Conservation (phyloP, 257 asterid genomes). For the Ilex aquifolium region DNA sequence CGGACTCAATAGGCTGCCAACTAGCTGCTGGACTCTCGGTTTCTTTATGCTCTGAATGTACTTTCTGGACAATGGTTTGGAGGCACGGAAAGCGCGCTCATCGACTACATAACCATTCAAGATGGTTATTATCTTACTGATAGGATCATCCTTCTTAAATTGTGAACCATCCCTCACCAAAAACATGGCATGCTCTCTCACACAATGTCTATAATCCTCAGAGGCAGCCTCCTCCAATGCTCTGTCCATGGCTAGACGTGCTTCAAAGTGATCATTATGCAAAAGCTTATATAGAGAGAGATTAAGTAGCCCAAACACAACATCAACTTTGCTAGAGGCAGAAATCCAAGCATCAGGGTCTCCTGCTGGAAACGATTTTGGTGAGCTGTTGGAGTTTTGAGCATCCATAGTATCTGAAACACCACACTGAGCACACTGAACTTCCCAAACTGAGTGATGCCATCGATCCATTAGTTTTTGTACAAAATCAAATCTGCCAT, state of each 20-base stretch:
- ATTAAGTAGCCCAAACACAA: constrained; percentile 37
- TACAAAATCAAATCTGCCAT: constrained; percentile 20
- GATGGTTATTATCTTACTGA: constrained; percentile 8
- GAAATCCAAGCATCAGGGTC: constrained; percentile 26
- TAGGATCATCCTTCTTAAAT: constrained; percentile 1
- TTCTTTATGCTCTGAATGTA: constrained; percentile 30
- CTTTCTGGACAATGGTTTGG: constrained; percentile 29
- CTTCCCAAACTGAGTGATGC: constrained; percentile 21
- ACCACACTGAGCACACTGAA: constrained; percentile 8
- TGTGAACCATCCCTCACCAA: constrained; percentile 15
- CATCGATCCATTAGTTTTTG: constrained; percentile 38
- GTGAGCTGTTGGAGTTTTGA: constrained; percentile 8
- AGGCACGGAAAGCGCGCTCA: constrained; percentile 18
- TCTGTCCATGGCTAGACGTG: constrained; percentile 26
- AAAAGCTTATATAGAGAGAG: constrained; percentile 31
- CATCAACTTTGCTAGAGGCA: constrained; percentile 17
- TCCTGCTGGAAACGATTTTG: constrained; percentile 16
- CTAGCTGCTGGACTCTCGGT: constrained; percentile 30
- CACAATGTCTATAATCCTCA: constrained; percentile 33
- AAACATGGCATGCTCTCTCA: constrained; percentile 32
- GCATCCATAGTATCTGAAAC: constrained; percentile 3
- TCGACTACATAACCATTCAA: constrained; percentile 28
- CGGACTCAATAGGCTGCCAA: constrained; percentile 28
- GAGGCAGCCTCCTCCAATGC: constrained; percentile 32
- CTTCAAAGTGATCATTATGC: constrained; percentile 24